Conservation (phyloP, 2,329 filamentous ascomycete species). For the Exophiala sp. region DNA sequence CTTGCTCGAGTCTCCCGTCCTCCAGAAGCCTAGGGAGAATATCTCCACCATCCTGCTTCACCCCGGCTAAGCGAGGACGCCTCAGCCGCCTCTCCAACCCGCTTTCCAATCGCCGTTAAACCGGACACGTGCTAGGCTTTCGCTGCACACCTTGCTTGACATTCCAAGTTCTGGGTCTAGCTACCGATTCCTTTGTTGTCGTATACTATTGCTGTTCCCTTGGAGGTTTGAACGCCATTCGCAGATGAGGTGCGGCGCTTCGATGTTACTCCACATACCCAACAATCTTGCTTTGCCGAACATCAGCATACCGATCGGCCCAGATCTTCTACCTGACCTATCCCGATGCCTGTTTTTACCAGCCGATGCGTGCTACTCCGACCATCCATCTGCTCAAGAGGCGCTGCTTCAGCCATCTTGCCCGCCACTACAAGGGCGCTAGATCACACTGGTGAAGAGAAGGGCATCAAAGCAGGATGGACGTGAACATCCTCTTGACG, state of each 20-base stretch:
- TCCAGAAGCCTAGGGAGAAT: not conserved
- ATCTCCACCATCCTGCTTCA: slow-evolving; percentile 11
- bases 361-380: too few relatives aligned
- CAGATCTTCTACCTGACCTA: too few relatives aligned
- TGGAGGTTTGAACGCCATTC: too few relatives aligned
- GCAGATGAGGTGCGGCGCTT: not conserved
- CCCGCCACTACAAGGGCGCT: too few relatives aligned
- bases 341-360: too few relatives aligned
- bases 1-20: not conserved
- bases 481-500: too few relatives aligned
- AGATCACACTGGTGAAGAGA: too few relatives aligned
- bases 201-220: not conserved
- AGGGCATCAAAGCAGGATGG: too few relatives aligned
- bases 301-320: too few relatives aligned
- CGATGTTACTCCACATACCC: not conserved
- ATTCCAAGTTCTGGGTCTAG: not conserved
- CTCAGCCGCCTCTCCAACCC: slow-evolving; percentile 8
- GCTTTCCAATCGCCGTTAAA: not conserved
- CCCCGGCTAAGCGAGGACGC: slow-evolving; percentile 18
- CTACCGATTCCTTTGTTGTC: not conserved
- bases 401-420: too few relatives aligned
- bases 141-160: not conserved
- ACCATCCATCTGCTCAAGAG: too few relatives aligned
- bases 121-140: not conserved
- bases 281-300: slow-evolving; percentile 1